phyloP scores from a whole-genome alignment of 2,329 filamentous ascomycete genomes.

The Fusarium euwallaceae region DNA sequence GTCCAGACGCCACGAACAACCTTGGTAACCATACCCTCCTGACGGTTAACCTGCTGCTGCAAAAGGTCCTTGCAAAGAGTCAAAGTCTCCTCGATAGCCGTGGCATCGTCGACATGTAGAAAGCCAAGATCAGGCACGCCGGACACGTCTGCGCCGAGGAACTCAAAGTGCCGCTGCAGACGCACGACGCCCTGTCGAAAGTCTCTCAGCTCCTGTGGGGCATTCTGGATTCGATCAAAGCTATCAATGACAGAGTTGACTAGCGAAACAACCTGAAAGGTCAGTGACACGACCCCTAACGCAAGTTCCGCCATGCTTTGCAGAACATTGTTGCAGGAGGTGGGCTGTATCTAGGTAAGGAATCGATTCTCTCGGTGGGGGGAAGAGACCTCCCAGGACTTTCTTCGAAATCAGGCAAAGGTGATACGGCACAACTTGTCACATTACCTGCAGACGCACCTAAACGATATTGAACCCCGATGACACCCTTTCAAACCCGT shows the following conservation, averaged over 20 bases:
- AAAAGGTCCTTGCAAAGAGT: background rate
- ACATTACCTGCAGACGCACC: background rate
- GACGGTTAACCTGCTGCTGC: background rate
- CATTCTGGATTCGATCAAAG: conserved; percentile 23
- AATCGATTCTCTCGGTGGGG: background rate
- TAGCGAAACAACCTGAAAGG: conserved; percentile 13
- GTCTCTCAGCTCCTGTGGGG: conserved; percentile 21
- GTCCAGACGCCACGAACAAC: conserved; percentile 12
- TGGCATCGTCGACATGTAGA: background rate
- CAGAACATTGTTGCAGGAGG: conserved; percentile 10
- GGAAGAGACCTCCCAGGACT: background rate
- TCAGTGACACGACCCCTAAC: conserved; percentile 13
- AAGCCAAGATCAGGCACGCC: background rate
- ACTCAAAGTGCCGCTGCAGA: conserved; percentile 19
- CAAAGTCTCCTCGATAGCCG: conserved; percentile 10
- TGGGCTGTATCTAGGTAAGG: background rate
- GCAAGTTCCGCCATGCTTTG: conserved; percentile 11
- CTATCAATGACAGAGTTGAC: conserved; percentile 17
- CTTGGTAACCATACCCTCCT: background rate
- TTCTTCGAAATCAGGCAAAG: background rate
- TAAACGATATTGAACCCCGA: background rate
- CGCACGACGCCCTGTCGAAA: conserved; percentile 17
- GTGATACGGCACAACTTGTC: background rate
- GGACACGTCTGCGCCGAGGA: conserved; percentile 1
- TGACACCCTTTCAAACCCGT: background rate